phyloP scores from a whole-genome alignment of 1,284 basidiomycete species.

The Pulveroboletus sp. region DNA sequence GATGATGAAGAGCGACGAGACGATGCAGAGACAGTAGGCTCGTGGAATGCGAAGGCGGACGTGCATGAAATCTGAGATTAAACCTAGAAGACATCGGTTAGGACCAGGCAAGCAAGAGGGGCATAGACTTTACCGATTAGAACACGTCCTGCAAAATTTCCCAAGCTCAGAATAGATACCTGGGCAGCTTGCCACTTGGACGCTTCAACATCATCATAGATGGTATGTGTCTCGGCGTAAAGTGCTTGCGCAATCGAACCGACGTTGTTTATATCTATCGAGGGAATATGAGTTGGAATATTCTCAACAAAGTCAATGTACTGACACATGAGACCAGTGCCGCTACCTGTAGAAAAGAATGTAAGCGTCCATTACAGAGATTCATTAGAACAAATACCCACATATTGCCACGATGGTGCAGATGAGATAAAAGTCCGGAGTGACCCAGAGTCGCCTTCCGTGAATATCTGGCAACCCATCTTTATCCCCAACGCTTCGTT shows the following conservation, averaged over 20 bases:
- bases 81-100: constrained; percentile 40
- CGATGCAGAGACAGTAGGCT: constrained; percentile 69
- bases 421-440: constrained; percentile 73
- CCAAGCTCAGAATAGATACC: constrained; percentile 83
- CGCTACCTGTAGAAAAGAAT: constrained; percentile 58
- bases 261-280: constrained; percentile 88
- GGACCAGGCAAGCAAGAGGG: not conserved
- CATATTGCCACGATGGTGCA: constrained; percentile 70
- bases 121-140: constrained; percentile 55
- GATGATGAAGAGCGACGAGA: constrained; percentile 65
- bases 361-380: not conserved
- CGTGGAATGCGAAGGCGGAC: constrained; percentile 61
- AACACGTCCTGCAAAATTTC: constrained; percentile 83
- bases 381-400: constrained; percentile 40
- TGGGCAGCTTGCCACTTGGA: constrained; percentile 82
- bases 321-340: constrained; percentile 88
- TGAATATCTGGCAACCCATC: constrained; percentile 44
- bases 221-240: constrained; percentile 63
- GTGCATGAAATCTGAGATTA: constrained; percentile 76
- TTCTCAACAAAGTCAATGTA: constrained; percentile 1
- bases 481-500: constrained; percentile 10
- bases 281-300: not conserved
- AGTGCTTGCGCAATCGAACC: constrained; percentile 88
- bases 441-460: constrained; percentile 48
- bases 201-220: constrained; percentile 67